Evolutionary conservation across 306 rosid genomes (phyloP).

Genomic region (Lathyrus tuberosus): DNA sequence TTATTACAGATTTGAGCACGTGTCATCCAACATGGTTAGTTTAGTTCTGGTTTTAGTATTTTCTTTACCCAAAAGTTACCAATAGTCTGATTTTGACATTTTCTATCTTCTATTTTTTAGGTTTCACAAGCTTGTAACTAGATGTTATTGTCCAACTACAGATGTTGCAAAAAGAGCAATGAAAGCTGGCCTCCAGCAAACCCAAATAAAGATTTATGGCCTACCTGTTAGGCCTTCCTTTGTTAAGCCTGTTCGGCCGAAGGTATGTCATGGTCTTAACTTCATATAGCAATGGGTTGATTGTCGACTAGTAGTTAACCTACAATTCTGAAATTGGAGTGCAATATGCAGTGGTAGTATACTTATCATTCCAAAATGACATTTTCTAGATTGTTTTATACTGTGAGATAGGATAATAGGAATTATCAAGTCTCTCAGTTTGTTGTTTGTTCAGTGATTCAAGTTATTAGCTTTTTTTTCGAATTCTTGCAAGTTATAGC

Average conservation of each 20-base stretch:
- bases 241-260: constrained; percentile 81
- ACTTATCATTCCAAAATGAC: constrained; percentile 12
- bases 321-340: constrained; percentile 19
- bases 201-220: constrained; percentile 86
- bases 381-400: constrained; percentile 12
- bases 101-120: constrained; percentile 52
- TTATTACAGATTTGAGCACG: constrained; percentile 95
- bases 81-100: constrained; percentile 40
- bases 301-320: constrained; percentile 14
- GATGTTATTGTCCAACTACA: constrained; percentile 95
- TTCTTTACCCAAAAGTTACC: constrained; percentile 16
- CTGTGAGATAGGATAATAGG: constrained; percentile 1
- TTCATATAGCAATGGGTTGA: not conserved
- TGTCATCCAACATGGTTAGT: constrained; percentile 99
- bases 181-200: constrained; percentile 88
- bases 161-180: constrained; percentile 84
- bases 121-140: constrained; percentile 98
- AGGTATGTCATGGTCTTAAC: constrained; percentile 55
- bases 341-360: not conserved
- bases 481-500: not conserved
- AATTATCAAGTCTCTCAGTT: constrained; percentile 5
- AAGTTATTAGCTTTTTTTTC: constrained; percentile 18
- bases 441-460: not conserved
- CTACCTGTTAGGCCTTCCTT: constrained; percentile 90
- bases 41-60: constrained; percentile 19